phyloP scores from a whole-genome alignment of 305 asterid genomes.

The Fraxinus ornus region DNA sequence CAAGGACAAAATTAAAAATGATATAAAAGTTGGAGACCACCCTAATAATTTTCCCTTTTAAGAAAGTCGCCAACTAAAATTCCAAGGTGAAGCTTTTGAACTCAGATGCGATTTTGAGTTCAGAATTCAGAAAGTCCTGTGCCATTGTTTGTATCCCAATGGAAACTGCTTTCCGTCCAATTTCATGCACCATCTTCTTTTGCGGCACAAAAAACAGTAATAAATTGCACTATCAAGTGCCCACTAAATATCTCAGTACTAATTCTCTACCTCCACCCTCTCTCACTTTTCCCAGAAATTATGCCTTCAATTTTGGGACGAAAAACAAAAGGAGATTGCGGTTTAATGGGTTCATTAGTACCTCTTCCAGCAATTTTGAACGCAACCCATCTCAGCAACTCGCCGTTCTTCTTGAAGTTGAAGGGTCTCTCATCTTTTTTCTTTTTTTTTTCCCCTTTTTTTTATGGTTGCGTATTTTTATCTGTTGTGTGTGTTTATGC shows the following conservation, averaged over 20 bases:
- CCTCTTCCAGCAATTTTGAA: slow-evolving; percentile 33
- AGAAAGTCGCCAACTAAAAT: not conserved
- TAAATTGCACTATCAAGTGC: slow-evolving; percentile 24
- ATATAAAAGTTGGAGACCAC: not conserved
- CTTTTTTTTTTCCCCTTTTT: not conserved
- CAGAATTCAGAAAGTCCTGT: not conserved
- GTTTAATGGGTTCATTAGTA: slow-evolving; percentile 33
- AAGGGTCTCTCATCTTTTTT: slow-evolving; percentile 56
- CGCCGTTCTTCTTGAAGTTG: slow-evolving; percentile 83
- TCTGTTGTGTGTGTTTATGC: not conserved
- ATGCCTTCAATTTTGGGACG: slow-evolving; percentile 21
- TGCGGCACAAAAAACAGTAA: slow-evolving; percentile 17
- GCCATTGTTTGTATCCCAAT: slow-evolving; percentile 13
- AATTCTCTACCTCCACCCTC: slow-evolving; percentile 22
- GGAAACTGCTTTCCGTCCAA: slow-evolving; percentile 48
- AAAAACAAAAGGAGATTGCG: slow-evolving; percentile 32
- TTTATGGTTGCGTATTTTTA: not conserved
- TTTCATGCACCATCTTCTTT: slow-evolving; percentile 29
- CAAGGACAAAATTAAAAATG: not conserved
- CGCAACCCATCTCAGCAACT: slow-evolving; percentile 42
- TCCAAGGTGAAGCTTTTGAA: not conserved
- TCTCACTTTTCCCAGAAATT: slow-evolving; percentile 25
- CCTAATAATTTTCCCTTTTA: not conserved
- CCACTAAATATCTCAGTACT: slow-evolving; percentile 19
- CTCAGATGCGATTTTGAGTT: not conserved